Evolutionary conservation across 2,329 filamentous ascomycete species (phyloP).

Genomic region (Fusarium cicatricum): DNA sequence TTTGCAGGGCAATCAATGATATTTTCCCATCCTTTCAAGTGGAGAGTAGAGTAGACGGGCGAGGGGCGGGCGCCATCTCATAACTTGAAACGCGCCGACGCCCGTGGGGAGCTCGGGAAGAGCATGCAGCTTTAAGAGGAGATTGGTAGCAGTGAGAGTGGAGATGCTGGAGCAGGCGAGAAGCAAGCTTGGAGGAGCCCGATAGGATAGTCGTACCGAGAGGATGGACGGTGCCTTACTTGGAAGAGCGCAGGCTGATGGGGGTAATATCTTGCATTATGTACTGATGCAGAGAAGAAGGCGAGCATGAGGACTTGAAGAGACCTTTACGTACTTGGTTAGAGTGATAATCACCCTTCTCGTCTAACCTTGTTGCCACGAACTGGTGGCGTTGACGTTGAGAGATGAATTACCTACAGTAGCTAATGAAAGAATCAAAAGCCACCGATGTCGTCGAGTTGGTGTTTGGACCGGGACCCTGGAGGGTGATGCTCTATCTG

Average conservation of each 20-base stretch:
- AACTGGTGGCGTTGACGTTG: conserved; percentile 13
- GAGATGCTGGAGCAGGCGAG: too few relatives aligned
- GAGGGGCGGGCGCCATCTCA: conserved; percentile 30
- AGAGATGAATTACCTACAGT: background rate
- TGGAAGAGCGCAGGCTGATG: too few relatives aligned
- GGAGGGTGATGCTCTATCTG: conserved; percentile 14
- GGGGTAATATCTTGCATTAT: too few relatives aligned
- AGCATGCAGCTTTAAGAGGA: conserved; percentile 6
- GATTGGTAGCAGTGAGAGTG: background rate
- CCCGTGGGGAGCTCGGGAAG: conserved; percentile 11
- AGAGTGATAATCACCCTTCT: background rate
- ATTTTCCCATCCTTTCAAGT: background rate
- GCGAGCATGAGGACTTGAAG: too few relatives aligned
- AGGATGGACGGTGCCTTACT: too few relatives aligned
- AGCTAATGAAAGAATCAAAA: conserved; percentile 2
- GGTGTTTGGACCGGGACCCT: background rate
- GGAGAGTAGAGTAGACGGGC: background rate
- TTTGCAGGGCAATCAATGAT: too few relatives aligned
- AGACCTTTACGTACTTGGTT: too few relatives aligned
- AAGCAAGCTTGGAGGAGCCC: too few relatives aligned
- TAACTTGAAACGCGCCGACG: conserved; percentile 39
- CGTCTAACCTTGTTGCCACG: conserved; percentile 16
- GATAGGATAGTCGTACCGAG: too few relatives aligned
- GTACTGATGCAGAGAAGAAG: too few relatives aligned
- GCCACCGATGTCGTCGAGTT: conserved; percentile 11